Conservation (phyloP, 2,329 filamentous ascomycete species). For the Pyrenophora graminea region DNA sequence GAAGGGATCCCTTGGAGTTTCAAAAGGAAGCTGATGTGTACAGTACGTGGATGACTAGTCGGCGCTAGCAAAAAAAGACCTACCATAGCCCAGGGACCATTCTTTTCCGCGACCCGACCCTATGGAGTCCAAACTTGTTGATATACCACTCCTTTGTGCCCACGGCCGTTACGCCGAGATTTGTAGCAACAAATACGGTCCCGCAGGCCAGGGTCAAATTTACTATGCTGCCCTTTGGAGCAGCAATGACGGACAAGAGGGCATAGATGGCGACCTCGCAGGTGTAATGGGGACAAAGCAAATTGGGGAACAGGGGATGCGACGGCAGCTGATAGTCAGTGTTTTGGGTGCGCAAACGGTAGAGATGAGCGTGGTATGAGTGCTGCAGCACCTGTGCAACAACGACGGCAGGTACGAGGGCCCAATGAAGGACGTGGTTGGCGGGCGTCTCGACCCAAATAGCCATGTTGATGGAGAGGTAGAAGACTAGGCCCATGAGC, state of each 20-base stretch:
- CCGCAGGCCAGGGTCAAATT: conserved; percentile 76
- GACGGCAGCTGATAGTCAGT: conserved; percentile 79
- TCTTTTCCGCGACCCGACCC: conserved; percentile 33
- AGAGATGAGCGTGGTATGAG: conserved; percentile 56
- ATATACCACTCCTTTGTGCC: conserved; percentile 68
- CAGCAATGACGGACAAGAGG: conserved; percentile 73
- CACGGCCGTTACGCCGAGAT: conserved; percentile 79
- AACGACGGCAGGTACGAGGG: conserved; percentile 67
- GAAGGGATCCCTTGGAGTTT: too few relatives aligned
- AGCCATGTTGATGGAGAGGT: conserved; percentile 71
- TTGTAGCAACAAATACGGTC: conserved; percentile 73
- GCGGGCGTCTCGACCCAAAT: conserved; percentile 80
- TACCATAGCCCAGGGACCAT: conserved; percentile 44
- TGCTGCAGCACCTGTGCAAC: conserved; percentile 75
- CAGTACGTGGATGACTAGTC: too few relatives aligned
- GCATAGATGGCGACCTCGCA: conserved; percentile 86
- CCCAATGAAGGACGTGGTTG: conserved; percentile 41
- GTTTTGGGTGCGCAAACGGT: conserved; percentile 44
- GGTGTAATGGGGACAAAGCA: conserved; percentile 89
- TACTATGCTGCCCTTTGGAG: conserved; percentile 66
- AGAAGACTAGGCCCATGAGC: conserved; percentile 77
- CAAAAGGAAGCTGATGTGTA: too few relatives aligned
- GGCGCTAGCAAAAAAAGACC: background rate
- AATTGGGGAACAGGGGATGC: conserved; percentile 69
- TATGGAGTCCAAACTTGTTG: conserved; percentile 38